Evolutionary conservation across 495 filamentous ascomycete genomes (phyloP), one percentile per base, ranked within the genome.

Genomic region (Sordaria brevicollis): DNA sequence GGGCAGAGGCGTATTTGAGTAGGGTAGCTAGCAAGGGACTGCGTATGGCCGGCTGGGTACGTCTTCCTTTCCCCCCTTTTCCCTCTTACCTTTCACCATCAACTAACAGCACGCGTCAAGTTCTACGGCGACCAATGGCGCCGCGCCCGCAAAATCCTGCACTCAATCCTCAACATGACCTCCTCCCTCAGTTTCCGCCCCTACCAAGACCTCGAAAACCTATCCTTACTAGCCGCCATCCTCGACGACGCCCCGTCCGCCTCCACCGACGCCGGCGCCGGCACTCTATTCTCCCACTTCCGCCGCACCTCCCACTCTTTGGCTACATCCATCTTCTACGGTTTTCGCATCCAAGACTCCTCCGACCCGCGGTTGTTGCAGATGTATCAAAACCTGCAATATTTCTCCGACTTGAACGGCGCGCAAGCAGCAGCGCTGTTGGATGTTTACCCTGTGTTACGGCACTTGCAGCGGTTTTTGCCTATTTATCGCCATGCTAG

Each of bases 301-400:
- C 76, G 80, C 6, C 76, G 81, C 29, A 84, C 80, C 71, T 79
- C 79, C 5, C 80, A 79, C 36, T 78, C 81, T 0, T 68, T 84
- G 25, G 79, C 81, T 0, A 83, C 81, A 4, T 79, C 76, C 0
- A 83, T 84, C 73, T 76, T 82, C 6, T 84, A 79, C 65, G 82
- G 82, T 25, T 81, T 76, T 69, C 77, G 82, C 4, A 80, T 76
- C 11, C 69, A 77, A 2, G 78, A 68, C 13, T 74, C 75, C 29
- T 71, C 82, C 15, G 80, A 84, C 62, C 68, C 73, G 2, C 79
- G 81, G 11, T 69, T 83, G 70, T 72, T 73, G 67, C 81, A 82
- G 66, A 69, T 83, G 2, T 83, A 17, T 8, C 31, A 41, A 5
- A 33, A 21, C 13, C 0, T 71, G 2, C 66, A 68, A 9, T 5